Conservation (phyloP, 108 stramenopile species). For the Mayamaea pseudoterrestris region DNA sequence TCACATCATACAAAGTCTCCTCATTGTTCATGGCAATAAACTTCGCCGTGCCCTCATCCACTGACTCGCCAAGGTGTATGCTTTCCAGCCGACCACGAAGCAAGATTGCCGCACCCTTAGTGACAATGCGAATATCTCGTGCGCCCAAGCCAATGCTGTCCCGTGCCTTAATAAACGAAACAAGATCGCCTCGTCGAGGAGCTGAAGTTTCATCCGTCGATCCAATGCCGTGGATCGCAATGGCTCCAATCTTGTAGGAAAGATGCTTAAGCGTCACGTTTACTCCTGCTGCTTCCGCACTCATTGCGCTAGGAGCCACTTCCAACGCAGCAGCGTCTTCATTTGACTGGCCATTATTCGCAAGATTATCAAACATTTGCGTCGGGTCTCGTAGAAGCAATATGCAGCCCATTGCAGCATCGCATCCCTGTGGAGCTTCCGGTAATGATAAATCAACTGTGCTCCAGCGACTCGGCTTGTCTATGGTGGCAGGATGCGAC, state of each 20-base stretch:
- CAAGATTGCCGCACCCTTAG: conserved; percentile 29
- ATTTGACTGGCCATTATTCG: conserved; percentile 5
- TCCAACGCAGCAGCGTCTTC: conserved; percentile 11
- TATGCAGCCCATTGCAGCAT: conserved; percentile 46
- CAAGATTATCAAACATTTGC: conserved; percentile 23
- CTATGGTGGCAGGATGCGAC: conserved; percentile 2
- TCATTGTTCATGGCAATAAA: not conserved
- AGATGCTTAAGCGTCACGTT: too few species aligned
- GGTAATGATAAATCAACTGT: conserved; percentile 16
- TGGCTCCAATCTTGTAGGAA: conserved; percentile 42
- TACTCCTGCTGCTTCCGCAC: conserved; percentile 7
- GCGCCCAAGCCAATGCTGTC: conserved; percentile 31
- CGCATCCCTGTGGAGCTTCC: not conserved
- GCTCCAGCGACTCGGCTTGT: conserved; percentile 42
- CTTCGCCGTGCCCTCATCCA: conserved; percentile 2
- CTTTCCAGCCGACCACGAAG: conserved; percentile 41
- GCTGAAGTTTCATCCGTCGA: conserved; percentile 13
- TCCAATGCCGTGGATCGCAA: conserved; percentile 27
- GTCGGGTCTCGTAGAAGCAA: conserved; percentile 54
- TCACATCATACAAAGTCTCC: conserved; percentile 36
- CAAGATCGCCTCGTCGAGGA: conserved; percentile 65
- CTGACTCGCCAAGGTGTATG: too few species aligned
- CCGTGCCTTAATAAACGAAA: conserved; percentile 47
- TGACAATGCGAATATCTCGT: conserved; percentile 56
- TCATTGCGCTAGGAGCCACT: conserved; percentile 7